Percentiles rank a stretch among this genome's conserved stretches.
Conservation (phyloP, 2,329 filamentous ascomycete genomes). For the Aspergillus unguis region DNA sequence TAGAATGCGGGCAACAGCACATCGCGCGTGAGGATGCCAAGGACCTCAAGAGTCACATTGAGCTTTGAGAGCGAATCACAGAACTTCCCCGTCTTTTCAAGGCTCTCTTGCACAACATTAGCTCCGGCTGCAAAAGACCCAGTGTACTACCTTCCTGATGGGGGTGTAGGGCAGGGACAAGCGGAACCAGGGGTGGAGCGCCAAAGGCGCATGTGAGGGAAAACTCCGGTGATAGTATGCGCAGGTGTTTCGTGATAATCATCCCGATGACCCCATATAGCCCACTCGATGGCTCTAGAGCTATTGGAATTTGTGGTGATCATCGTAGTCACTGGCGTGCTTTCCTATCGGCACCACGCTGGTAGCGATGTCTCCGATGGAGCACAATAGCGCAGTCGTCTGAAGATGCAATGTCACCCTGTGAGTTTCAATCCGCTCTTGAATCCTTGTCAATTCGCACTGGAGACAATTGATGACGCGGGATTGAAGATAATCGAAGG, state of each 20-base stretch:
- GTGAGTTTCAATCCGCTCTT: conserved; percentile 14
- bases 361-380: conserved; percentile 17
- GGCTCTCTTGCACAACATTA: conserved; percentile 11
- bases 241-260: not conserved
- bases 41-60: conserved; percentile 13
- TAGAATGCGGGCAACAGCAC: conserved; percentile 7
- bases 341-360: conserved; percentile 9
- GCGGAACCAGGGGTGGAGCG: conserved; percentile 1
- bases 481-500: not conserved
- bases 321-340: conserved; percentile 5
- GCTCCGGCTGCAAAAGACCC: conserved; percentile 3
- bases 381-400: conserved; percentile 18
- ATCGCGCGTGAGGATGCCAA: conserved; percentile 18
- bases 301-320: not conserved
- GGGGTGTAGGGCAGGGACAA: conserved; percentile 4
- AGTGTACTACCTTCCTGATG: conserved; percentile 17
- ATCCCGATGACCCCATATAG: conserved; percentile 5
- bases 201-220: conserved; percentile 8
- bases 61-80: conserved; percentile 9
- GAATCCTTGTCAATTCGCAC: conserved; percentile 12
- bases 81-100: conserved; percentile 9
- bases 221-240: not conserved
- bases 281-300: not conserved
- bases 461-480: conserved; percentile 8
- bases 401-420: conserved; percentile 25